Base-by-base conservation (phyloP, 805 yeast species). In the Lipomyces sp. region DNA sequence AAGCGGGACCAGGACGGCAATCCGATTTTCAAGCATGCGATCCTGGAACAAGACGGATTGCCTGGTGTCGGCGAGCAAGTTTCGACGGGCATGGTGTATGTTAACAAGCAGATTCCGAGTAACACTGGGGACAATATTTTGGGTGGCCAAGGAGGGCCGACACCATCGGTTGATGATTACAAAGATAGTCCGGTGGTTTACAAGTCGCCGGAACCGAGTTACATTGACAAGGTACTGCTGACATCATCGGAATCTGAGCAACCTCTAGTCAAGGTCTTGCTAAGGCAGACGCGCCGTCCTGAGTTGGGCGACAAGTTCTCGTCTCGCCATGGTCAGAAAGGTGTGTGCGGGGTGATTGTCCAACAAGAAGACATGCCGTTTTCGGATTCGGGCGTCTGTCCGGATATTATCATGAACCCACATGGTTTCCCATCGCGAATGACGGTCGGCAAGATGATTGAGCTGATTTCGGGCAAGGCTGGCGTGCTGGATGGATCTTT, bases 401-500 rank as follows among this genome's bases (percentile, higher is more conserved):
- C 99, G 0, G 99, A 94, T 80, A 93, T 94, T 71, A 94, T 94
- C 75, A 94, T 94, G 98, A 94, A 94, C 76, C 99, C 99, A 1
- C 99, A 94, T 78, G 99, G 98, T 81, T 95, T 94, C 88, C 99
- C 99, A 69, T 94, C 98, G 45, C 96, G 99, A 85, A 95, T 95
- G 99, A 95, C 99, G 51, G 98, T 95, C 24, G 99, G 99, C 66
- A 95, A 95, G 79, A 94, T 95, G 98, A 87, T 95, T 72, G 99
- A 95, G 78, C 83, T 94, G 69, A 90, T 95, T 32, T 90, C 97
- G 39, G 99, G 99, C 73, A 95, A 95, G 76, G 99, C 98, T 0
- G 99, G 99, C 77, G 98, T 95, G 51, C 80, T 95, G 73, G 90
- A 91, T 73, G 99, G 99, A 2, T 76, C 90, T 1, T 81, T 95